Percentiles rank a stretch among this genome's conserved stretches.
phyloP scores from a whole-genome alignment of 2,329 filamentous ascomycete species.

The Trichoderma hamatum region DNA sequence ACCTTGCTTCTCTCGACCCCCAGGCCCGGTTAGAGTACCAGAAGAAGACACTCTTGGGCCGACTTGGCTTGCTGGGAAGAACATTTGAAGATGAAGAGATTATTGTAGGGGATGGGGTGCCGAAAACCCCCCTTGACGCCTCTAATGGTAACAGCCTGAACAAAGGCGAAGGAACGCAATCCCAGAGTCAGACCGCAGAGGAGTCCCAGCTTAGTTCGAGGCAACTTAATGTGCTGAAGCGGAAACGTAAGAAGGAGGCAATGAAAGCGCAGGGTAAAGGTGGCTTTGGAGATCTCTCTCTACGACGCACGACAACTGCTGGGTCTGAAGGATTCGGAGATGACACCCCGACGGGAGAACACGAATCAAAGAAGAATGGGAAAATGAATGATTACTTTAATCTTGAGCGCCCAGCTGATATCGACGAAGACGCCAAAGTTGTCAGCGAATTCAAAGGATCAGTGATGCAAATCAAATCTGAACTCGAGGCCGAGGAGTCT shows the following conservation, averaged over 20 bases:
- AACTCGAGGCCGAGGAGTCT: constrained; percentile 76
- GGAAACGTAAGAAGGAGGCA: constrained; percentile 88
- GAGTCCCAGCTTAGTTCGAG: constrained; percentile 82
- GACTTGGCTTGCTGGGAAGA: constrained; percentile 82
- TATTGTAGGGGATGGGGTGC: constrained; percentile 53
- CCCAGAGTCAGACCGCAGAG: constrained; percentile 53
- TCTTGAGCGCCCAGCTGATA: constrained; percentile 73
- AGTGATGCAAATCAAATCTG: constrained; percentile 77
- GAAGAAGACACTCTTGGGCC: constrained; percentile 81
- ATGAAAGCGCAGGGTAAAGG: constrained; percentile 88
- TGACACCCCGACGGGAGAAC: constrained; percentile 58
- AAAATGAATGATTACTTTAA: constrained; percentile 85
- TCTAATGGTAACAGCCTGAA: constrained; percentile 40
- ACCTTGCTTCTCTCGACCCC: constrained; percentile 78
- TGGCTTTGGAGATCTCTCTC: constrained; percentile 83
- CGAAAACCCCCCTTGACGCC: constrained; percentile 51
- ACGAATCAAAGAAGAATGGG: constrained; percentile 62
- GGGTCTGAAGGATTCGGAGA: constrained; percentile 65
- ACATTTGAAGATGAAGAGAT: constrained; percentile 84
- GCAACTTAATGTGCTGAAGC: constrained; percentile 91
- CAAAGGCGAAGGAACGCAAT: constrained; percentile 43
- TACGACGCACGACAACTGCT: constrained; percentile 63
- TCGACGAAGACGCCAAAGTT: constrained; percentile 89
- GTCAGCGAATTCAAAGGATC: constrained; percentile 95
- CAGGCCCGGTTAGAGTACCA: constrained; percentile 80